A percentile compares a stretch with the other conserved stretches of the same genome.
Evolutionary conservation across 2,329 filamentous ascomycete genomes (phyloP).

Genomic region (Calonectria pteridis): DNA sequence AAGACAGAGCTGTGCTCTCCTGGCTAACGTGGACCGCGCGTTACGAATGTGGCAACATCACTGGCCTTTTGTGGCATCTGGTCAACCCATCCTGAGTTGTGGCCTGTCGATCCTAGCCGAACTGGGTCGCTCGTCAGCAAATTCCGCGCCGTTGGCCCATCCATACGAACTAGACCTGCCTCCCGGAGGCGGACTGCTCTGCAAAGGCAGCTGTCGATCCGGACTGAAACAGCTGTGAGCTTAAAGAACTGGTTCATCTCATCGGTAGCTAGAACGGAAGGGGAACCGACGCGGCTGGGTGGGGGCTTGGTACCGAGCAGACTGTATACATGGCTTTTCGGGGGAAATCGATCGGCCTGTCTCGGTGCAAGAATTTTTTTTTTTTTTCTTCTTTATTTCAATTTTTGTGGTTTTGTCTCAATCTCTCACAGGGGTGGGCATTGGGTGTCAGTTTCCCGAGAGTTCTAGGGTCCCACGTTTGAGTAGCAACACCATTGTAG

Average conservation of each 20-base stretch:
- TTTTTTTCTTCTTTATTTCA: too few species aligned
- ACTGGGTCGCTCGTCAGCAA: constrained; percentile 35
- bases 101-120: constrained; percentile 39
- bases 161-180: constrained; percentile 20
- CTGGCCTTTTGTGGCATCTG: constrained; percentile 26
- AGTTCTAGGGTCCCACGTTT: background rate
- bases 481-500: background rate
- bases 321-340: background rate
- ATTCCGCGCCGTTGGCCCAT: constrained; percentile 17
- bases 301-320: background rate
- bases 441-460: background rate
- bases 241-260: constrained; percentile 2
- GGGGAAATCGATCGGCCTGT: constrained; percentile 16
- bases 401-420: constrained; percentile 23
- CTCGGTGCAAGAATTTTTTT: constrained; percentile 11
- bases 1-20: constrained; percentile 8
- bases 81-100: constrained; percentile 28
- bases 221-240: constrained; percentile 12
- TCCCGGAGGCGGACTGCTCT: constrained; percentile 33
- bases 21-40: constrained; percentile 30
- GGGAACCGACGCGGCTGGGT: background rate
- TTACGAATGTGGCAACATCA: constrained; percentile 42
- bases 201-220: constrained; percentile 10
- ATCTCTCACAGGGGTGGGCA: constrained; percentile 10
- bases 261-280: background rate